Conservation (phyloP, 1,284 basidiomycete species). For the Pseudozyma flocculosa region DNA sequence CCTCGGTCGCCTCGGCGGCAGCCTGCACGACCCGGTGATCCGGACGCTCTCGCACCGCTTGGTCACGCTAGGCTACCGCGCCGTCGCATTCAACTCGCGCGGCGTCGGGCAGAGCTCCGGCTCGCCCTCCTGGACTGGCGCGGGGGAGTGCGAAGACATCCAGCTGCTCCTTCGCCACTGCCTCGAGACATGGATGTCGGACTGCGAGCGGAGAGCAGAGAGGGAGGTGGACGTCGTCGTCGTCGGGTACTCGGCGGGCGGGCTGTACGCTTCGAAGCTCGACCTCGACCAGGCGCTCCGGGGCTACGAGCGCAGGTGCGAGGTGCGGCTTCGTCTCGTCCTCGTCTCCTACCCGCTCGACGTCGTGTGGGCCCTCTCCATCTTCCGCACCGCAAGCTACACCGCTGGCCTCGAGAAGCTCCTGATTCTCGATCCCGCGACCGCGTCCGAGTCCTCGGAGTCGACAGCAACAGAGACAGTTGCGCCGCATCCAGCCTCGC, state of each 20-base stretch:
- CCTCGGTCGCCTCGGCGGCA: conserved; percentile 29
- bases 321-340: conserved; percentile 3
- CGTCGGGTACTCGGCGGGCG: conserved; percentile 31
- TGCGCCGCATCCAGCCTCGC: no score
- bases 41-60: conserved; percentile 15
- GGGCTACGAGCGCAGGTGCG: conserved; percentile 4
- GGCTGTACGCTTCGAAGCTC: conserved; percentile 25
- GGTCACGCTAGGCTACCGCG: conserved; percentile 10
- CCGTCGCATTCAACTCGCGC: conserved; percentile 37
- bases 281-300: conserved; percentile 1
- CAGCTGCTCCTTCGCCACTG: conserved; percentile 20
- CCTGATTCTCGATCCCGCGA: conserved; percentile 1
- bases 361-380: conserved; percentile 34
- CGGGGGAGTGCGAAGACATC: conserved; percentile 25
- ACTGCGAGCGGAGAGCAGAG: no score
- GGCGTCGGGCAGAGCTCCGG: conserved; percentile 31
- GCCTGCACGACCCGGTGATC: conserved; percentile 32
- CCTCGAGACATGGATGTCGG: conserved; percentile 7
- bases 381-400: conserved; percentile 20
- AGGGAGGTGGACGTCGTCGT: conserved; percentile 6
- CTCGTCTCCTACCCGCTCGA: conserved; percentile 36
- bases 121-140: conserved; percentile 34
- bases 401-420: conserved; percentile 16
- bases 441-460: no score
- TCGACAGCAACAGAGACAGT: no score